Evolutionary conservation across 768 basidiomycete genomes (phyloP).

Genomic region (Leccinum olivaceopallidum): DNA sequence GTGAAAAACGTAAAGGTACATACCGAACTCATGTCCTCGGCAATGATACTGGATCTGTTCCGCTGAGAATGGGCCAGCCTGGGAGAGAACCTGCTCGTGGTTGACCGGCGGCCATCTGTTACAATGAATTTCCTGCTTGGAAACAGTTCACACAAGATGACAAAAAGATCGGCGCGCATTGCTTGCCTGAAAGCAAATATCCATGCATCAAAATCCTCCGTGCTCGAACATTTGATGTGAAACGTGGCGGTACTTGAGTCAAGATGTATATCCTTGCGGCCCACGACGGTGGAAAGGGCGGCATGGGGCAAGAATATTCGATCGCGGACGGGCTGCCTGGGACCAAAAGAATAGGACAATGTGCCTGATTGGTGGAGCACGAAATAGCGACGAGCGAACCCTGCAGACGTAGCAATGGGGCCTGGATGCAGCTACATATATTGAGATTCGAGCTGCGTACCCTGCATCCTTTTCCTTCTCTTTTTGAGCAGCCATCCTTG

Average conservation of each 20-base stretch:
- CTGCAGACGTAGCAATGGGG: conserved; percentile 37
- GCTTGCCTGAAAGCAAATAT: conserved; percentile 71
- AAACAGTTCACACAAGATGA: conserved; percentile 20
- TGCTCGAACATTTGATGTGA: conserved; percentile 76
- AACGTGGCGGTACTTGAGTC: conserved; percentile 78
- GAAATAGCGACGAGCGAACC: conserved; percentile 85
- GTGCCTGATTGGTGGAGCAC: conserved; percentile 64
- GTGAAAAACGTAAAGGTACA: conserved; percentile 24
- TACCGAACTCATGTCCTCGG: conserved; percentile 70
- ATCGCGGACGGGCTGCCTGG: conserved; percentile 71
- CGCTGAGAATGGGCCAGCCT: conserved; percentile 46
- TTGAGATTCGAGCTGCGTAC: conserved; percentile 35
- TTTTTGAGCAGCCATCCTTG: conserved; percentile 89
- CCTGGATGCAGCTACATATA: not conserved
- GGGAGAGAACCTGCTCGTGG: conserved; percentile 36
- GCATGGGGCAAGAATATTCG: conserved; percentile 65
- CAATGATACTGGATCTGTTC: conserved; percentile 49
- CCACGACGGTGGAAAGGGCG: conserved; percentile 74
- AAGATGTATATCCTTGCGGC: conserved; percentile 78
- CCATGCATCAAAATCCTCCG: conserved; percentile 73
- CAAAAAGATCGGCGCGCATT: conserved; percentile 3
- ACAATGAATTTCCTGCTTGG: conserved; percentile 58
- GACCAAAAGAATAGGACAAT: conserved; percentile 75
- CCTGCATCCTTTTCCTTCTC: conserved; percentile 86
- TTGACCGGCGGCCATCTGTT: conserved; percentile 39